Percentiles rank a stretch among this genome's conserved stretches.
phyloP scores from a whole-genome alignment of 495 filamentous ascomycete genomes.

The Aspergillus sclerotiicarbonarius region DNA sequence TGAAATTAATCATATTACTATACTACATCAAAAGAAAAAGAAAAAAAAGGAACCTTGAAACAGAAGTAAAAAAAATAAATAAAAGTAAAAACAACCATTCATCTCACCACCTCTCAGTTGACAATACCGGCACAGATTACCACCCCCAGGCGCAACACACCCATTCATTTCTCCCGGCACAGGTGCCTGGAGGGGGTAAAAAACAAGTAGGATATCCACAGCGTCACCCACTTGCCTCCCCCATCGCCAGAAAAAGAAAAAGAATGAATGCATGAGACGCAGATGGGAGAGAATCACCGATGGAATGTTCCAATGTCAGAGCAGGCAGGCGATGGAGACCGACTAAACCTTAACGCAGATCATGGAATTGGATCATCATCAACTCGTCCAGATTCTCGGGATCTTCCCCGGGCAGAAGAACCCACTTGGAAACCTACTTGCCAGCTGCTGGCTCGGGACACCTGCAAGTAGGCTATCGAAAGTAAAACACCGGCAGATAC shows the following conservation, averaged over 20 bases:
- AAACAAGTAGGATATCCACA: too few species aligned
- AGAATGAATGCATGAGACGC: constrained; percentile 8
- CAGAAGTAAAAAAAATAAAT: too few species aligned
- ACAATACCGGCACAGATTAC: too few species aligned
- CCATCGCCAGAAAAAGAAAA: constrained; percentile 3
- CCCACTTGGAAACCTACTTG: not conserved
- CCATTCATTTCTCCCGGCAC: not conserved
- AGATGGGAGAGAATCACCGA: constrained; percentile 6
- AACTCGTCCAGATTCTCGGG: constrained; percentile 18
- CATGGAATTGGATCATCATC: constrained; percentile 16
- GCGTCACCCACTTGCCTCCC: not conserved
- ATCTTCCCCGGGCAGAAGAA: constrained; percentile 9
- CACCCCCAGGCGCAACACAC: too few species aligned
- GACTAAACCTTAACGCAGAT: constrained; percentile 21
- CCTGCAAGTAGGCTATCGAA: constrained; percentile 12
- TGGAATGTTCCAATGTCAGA: constrained; percentile 23
- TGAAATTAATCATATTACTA: too few species aligned
- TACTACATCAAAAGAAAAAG: too few species aligned
- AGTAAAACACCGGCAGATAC: constrained; percentile 10
- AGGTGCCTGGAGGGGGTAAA: too few species aligned
- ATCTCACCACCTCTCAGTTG: too few species aligned
- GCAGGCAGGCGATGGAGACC: not conserved
- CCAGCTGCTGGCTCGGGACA: not conserved
- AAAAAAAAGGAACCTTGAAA: too few species aligned
- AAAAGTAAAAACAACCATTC: too few species aligned